Conservation (phyloP, 805 yeast genomes). For the Osmozyma mogii region DNA sequence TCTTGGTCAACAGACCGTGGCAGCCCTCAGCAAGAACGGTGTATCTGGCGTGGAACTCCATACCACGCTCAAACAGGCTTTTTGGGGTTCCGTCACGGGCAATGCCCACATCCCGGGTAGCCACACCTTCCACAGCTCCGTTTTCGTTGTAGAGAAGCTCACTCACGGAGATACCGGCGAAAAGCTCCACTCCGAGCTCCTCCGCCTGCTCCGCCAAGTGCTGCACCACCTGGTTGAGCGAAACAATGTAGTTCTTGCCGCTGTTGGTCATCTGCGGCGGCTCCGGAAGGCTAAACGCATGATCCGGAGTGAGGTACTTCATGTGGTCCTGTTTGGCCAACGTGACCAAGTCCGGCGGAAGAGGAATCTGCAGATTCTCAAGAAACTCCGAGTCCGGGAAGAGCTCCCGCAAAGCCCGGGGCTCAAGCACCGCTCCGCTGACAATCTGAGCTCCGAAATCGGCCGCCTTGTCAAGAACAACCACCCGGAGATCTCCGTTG, state of each 20-base stretch:
- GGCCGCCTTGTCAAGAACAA: constrained; percentile 85
- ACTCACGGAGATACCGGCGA: constrained; percentile 82
- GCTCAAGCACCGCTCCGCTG: constrained; percentile 93
- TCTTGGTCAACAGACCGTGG: constrained; percentile 86
- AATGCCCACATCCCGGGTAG: constrained; percentile 90
- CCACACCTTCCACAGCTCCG: constrained; percentile 75
- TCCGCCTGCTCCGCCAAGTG: constrained; percentile 85
- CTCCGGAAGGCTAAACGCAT: constrained; percentile 72
- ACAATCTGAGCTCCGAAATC: constrained; percentile 90
- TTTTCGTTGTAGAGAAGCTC: constrained; percentile 57
- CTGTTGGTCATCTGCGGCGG: constrained; percentile 86
- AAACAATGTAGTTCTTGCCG: constrained; percentile 77
- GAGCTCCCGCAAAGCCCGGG: constrained; percentile 77
- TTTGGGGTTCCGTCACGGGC: constrained; percentile 69
- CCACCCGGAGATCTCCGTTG: constrained; percentile 67
- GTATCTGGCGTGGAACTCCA: constrained; percentile 89
- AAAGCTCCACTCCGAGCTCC: constrained; percentile 87
- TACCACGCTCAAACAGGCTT: constrained; percentile 85
- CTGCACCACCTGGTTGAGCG: constrained; percentile 72
- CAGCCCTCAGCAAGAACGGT: constrained; percentile 98
- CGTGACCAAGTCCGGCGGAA: constrained; percentile 74
- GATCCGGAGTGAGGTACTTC: constrained; percentile 55
- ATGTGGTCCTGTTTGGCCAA: constrained; percentile 68
- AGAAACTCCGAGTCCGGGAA: constrained; percentile 59
- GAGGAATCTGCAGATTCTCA: constrained; percentile 55